Conservation (phyloP, 257 asterid species). For the Eustoma russellianum region DNA sequence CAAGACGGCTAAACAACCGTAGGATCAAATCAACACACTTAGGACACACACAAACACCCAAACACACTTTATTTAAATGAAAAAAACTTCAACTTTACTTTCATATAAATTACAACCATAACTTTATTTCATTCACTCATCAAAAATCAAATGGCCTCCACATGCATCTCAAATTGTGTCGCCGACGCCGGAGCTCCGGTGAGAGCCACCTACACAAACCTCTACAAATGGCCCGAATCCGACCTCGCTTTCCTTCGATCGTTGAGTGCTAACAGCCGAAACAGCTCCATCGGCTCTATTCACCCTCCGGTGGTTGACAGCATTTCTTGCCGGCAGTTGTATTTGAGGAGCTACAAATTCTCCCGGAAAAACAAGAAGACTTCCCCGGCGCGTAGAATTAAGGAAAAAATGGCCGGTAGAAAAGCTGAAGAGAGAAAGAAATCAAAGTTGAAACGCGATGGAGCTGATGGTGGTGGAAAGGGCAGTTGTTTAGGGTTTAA, state of each 20-base stretch:
- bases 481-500: conserved; percentile 20
- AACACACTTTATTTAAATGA: too few species aligned
- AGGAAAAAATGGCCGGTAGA: neutral
- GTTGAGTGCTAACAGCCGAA: conserved; percentile 29
- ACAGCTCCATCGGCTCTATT: neutral
- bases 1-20: too few species aligned
- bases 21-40: too few species aligned
- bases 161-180: conserved; percentile 49
- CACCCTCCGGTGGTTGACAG: conserved; percentile 67
- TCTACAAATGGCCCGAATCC: conserved; percentile 89
- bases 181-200: conserved; percentile 43
- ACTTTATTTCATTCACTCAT: neutral
- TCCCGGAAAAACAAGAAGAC: conserved; percentile 44
- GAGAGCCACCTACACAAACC: conserved; percentile 59
- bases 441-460: neutral
- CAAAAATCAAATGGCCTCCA: conserved; percentile 22
- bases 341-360: conserved; percentile 77
- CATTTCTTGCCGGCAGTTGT: conserved; percentile 70
- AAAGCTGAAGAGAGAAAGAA: conserved; percentile 7
- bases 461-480: conserved; percentile 11
- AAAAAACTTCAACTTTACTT: too few species aligned
- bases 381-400: conserved; percentile 20
- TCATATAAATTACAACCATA: too few species aligned
- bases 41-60: too few species aligned
- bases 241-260: conserved; percentile 74